Evolutionary conservation across 2,329 filamentous ascomycete species (phyloP).

Genomic region (Hypoxylon sp.): DNA sequence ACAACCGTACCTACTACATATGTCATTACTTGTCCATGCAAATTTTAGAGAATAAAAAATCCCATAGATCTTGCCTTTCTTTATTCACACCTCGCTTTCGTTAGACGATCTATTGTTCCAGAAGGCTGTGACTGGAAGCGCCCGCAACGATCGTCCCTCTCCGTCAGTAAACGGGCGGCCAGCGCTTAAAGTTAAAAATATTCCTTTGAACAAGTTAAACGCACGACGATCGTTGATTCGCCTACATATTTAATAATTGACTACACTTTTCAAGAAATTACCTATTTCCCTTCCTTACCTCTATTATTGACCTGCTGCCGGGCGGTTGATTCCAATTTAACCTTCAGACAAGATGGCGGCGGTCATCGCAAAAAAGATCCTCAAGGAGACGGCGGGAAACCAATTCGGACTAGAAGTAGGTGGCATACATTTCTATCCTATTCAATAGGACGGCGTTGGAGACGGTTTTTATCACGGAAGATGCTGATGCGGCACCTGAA

Average conservation of each 20-base stretch:
- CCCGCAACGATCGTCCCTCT: conserved; percentile 16
- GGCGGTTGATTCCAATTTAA: conserved; percentile 5
- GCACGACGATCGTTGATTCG: conserved; percentile 11
- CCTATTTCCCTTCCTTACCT: background rate
- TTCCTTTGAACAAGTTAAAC: conserved; percentile 4
- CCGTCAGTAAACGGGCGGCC: background rate
- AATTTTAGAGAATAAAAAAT: conserved; percentile 28
- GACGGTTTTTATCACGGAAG: conserved; percentile 48
- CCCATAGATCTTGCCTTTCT: conserved; percentile 8
- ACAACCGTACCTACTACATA: conserved; percentile 26
- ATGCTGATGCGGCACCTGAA: conserved; percentile 43
- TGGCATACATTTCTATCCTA: conserved; percentile 49
- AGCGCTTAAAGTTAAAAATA: conserved; percentile 19
- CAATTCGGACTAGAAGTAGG: conserved; percentile 70
- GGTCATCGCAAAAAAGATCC: conserved; percentile 68
- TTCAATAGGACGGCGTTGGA: background rate
- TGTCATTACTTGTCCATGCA: conserved; percentile 24
- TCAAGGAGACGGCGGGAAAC: conserved; percentile 70
- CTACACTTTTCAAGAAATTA: background rate
- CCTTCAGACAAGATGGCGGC: conserved; percentile 64
- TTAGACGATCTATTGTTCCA: conserved; percentile 30
- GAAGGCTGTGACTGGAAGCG: conserved; percentile 16
- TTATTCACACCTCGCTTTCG: conserved; percentile 7
- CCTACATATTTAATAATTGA: conserved; percentile 12
- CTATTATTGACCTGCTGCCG: background rate